phyloP scores from a whole-genome alignment of 768 basidiomycete genomes.

The Macrolepiota albuminosa region DNA sequence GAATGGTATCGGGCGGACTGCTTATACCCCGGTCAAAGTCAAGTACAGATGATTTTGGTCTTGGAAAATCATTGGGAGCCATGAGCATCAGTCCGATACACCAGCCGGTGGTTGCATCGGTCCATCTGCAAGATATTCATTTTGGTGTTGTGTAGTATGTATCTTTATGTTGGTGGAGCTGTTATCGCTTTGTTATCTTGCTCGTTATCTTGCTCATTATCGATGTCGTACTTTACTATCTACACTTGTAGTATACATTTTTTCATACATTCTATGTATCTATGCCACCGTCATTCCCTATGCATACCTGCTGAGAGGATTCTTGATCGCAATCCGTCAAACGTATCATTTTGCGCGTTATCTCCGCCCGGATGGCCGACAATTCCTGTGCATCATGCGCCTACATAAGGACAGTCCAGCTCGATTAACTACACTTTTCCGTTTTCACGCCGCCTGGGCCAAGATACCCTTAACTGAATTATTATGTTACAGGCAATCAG shows the following conservation, averaged over 20 bases:
- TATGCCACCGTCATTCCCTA: neutral
- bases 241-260: neutral
- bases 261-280: neutral
- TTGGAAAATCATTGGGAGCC: slow-evolving; percentile 66
- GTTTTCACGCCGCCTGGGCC: no score
- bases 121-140: slow-evolving; percentile 13
- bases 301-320: neutral
- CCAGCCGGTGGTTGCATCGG: slow-evolving; percentile 11
- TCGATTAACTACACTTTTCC: no score
- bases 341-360: no score
- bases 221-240: neutral
- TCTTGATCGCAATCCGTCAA: no score
- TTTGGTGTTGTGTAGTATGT: slow-evolving; percentile 8
- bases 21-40: slow-evolving; percentile 15
- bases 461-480: no score
- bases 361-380: no score
- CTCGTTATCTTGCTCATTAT: neutral
- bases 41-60: slow-evolving; percentile 38
- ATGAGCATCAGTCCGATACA: slow-evolving; percentile 79
- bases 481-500: no score
- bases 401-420: no score
- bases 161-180: neutral
- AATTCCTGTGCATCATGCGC: no score
- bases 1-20: slow-evolving; percentile 10
- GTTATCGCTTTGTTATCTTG: slow-evolving; percentile 10